Evolutionary conservation across 1,284 basidiomycete species (phyloP).

Genomic region (Pascua sp.): DNA sequence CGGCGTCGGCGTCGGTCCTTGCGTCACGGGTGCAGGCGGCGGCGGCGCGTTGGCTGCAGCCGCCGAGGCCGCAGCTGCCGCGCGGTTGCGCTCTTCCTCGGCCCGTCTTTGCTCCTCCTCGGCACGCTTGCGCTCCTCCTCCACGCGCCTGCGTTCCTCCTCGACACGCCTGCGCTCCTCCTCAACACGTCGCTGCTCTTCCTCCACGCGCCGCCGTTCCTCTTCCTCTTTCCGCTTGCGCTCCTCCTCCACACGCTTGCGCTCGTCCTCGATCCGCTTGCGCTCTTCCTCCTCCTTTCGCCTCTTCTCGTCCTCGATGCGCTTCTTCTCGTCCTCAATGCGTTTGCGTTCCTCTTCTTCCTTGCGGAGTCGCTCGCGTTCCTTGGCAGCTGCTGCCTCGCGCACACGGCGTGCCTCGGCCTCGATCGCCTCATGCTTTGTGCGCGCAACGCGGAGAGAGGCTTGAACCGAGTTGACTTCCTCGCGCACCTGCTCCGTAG

Average conservation of each 20-base stretch:
- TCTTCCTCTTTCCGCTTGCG: slow-evolving; percentile 2
- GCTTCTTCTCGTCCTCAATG: slow-evolving; percentile 5
- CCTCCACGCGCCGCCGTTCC: slow-evolving; percentile 3
- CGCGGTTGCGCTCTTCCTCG: background rate
- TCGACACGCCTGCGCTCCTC: background rate
- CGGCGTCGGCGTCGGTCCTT: background rate
- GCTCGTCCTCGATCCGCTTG: background rate
- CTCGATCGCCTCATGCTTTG: slow-evolving; percentile 20
- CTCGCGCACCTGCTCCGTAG: slow-evolving; percentile 25
- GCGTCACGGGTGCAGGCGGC: background rate
- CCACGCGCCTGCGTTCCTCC: slow-evolving; percentile 4
- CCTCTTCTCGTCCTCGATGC: slow-evolving; percentile 6
- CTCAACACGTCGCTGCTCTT: slow-evolving; percentile 3
- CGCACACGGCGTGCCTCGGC: slow-evolving; percentile 12
- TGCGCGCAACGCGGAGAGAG: slow-evolving; percentile 13
- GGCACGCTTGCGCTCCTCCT: slow-evolving; percentile 2
- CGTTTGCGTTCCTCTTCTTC: slow-evolving; percentile 1
- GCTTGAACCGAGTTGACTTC: slow-evolving; percentile 28
- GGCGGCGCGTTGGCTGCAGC: background rate
- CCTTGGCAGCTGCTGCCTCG: slow-evolving; percentile 8
- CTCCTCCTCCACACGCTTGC: slow-evolving; percentile 7
- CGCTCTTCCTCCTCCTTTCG: too few relatives aligned
- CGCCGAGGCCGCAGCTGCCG: slow-evolving; percentile 2
- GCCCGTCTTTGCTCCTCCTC: slow-evolving; percentile 5
- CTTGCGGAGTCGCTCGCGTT: background rate